These are phyloP conservation scores for Carex littledalei DNA, from an alignment of 176 grass and related monocot species.

Conservation along the genomic window DNA sequence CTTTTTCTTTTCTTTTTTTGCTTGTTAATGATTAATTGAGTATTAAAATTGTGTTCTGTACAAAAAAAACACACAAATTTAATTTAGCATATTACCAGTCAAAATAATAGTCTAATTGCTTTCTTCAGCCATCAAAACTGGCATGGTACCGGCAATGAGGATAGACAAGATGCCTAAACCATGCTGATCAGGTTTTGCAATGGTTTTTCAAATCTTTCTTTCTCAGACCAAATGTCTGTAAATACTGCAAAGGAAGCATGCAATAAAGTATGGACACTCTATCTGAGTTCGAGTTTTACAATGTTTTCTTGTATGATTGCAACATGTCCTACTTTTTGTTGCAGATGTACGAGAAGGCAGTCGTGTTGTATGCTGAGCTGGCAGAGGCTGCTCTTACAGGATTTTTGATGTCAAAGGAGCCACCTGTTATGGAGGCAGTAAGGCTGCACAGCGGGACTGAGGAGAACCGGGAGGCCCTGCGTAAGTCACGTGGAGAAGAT, in stretches of 20 bases:
- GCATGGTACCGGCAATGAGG: neutral
- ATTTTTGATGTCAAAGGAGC: constrained; percentile 90
- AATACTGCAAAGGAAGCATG: neutral
- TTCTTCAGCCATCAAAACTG: neutral
- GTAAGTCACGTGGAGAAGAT: constrained; percentile 85
- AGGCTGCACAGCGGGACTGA: constrained; percentile 89
- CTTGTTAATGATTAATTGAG: neutral
- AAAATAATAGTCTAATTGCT: neutral
- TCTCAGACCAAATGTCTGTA: neutral
- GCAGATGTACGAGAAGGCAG: constrained; percentile 94
- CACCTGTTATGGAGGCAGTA: constrained; percentile 70
- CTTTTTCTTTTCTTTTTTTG: neutral
- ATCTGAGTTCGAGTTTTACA: neutral
- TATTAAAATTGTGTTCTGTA: neutral
- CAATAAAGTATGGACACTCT: neutral
- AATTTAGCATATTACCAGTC: neutral
- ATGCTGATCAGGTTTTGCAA: neutral
- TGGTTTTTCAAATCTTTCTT: neutral
- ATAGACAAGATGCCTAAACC: neutral
- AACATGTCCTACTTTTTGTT: neutral
- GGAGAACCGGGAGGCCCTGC: constrained; percentile 86
- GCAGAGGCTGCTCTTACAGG: constrained; percentile 83
- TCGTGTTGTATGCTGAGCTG: constrained; percentile 80
- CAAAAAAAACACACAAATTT: neutral
- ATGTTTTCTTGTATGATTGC: neutral